Evolutionary conservation across 306 rosid genomes (phyloP).

Genomic region (Clitoria ternatea): DNA sequence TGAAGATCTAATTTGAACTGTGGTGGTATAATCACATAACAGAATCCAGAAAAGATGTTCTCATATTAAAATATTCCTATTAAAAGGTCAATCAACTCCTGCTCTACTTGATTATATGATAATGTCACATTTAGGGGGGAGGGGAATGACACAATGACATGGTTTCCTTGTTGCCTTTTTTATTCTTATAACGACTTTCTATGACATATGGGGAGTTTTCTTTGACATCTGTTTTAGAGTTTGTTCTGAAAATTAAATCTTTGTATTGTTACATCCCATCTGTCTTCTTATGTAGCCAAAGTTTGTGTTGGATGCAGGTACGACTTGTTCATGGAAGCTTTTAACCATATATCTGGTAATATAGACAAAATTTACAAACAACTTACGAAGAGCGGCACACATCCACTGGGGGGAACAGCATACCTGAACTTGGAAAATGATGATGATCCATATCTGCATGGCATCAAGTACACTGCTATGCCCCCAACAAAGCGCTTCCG

Average conservation of each 20-base stretch:
- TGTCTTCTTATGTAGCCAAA: constrained; percentile 16
- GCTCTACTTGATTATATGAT: neutral
- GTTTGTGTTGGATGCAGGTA: constrained; percentile 55
- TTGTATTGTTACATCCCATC: neutral
- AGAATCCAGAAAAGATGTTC: neutral
- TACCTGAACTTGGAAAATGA: constrained; percentile 93
- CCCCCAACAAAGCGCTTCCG: constrained; percentile 99
- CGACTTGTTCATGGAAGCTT: constrained; percentile 86
- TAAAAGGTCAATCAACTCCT: neutral
- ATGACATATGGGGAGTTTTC: neutral
- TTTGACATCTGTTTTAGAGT: neutral
- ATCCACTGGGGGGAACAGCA: constrained; percentile 92
- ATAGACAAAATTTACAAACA: constrained; percentile 94
- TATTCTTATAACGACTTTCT: neutral
- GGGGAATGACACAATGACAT: neutral
- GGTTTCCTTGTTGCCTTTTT: neutral
- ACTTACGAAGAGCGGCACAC: constrained; percentile 85
- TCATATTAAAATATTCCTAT: neutral
- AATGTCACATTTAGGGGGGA: neutral
- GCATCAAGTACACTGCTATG: constrained; percentile 96
- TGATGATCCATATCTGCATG: constrained; percentile 94
- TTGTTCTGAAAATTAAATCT: neutral
- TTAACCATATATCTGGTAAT: constrained; percentile 71
- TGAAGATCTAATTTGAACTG: neutral
- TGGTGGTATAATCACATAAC: neutral